Evolutionary conservation across 2,329 filamentous ascomycete genomes (phyloP).

Genomic region (Cladobotryum protrusum): DNA sequence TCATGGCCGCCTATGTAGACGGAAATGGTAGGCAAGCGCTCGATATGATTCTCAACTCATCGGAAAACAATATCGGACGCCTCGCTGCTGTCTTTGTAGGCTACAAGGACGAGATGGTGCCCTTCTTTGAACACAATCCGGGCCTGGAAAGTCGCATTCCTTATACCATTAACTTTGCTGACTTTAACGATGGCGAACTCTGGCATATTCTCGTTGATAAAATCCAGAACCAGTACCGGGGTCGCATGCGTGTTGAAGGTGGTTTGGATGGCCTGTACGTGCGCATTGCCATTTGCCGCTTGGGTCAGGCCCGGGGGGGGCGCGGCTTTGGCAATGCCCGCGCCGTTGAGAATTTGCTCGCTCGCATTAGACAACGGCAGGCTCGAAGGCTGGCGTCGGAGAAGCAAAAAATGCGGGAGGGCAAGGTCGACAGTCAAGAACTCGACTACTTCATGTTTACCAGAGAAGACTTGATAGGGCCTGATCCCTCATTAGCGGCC

Average conservation of each 20-base stretch:
- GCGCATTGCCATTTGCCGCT: conserved; percentile 53
- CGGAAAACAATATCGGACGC: conserved; percentile 61
- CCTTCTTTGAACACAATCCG: conserved; percentile 63
- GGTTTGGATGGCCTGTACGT: conserved; percentile 54
- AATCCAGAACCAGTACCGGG: conserved; percentile 48
- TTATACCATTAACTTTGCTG: conserved; percentile 54
- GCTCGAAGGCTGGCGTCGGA: conserved; percentile 43
- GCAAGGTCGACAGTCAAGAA: no score
- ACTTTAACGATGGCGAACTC: conserved; percentile 60
- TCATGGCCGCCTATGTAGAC: conserved; percentile 24
- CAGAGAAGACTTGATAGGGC: conserved; percentile 1
- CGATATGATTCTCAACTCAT: conserved; percentile 59
- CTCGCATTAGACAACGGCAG: conserved; percentile 50
- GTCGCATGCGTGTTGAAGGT: conserved; percentile 53
- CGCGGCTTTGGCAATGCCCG: conserved; percentile 68
- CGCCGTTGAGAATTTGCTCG: conserved; percentile 54
- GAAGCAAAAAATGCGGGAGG: conserved; percentile 35
- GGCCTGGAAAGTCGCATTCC: conserved; percentile 63
- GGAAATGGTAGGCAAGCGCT: conserved; percentile 48
- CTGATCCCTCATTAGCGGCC: neutral
- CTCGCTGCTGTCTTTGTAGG: conserved; percentile 63
- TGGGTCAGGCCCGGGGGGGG: conserved; percentile 53
- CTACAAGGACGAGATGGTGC: conserved; percentile 64
- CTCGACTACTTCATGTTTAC: neutral
- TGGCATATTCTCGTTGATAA: conserved; percentile 51